Base-by-base conservation (phyloP, 2,329 filamentous ascomycete species). In the Bipolaris victoriae region DNA sequence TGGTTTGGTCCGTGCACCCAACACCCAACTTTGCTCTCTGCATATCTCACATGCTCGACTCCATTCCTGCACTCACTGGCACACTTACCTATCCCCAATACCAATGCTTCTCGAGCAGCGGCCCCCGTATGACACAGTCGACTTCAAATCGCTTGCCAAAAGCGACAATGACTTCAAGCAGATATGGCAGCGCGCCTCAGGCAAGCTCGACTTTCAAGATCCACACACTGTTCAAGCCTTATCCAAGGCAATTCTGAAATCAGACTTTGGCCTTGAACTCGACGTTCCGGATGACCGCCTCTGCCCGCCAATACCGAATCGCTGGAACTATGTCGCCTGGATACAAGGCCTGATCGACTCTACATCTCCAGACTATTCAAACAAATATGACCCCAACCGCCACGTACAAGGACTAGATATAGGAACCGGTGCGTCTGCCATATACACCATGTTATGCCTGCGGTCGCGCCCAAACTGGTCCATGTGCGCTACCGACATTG, bases 301-400 rank as follows among this genome's bases (percentile, higher is more conserved):
- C 0, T 98, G 94, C 71, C 95, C 94, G 11, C 91, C 93, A 1
- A 90, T 96, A 24, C 71, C 70, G 10, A 73, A 85, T 59, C 87
- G 92, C 48, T 88, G 96, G 75, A 95, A 94, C 70, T 99, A 99
- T 74, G 86, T 98, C 18, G 80, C 93, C 7, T 98, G 93, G 92
- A 80, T 98, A 1, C 92, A 96, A 68, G 82, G 84, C 3, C 83
- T 99, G 0, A 73, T 98, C 6, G 92, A 96, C 69, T 88, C 86
- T 1, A 89, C 88, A 0, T 78, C 79, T 9, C 77, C 79, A 15
- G 66, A 76, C 55, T 78, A 80, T 59, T 67, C 66, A 7, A 78
- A 82, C 44, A 80, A 79, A 0, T 88, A 76, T 58, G 66, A 70
- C 16, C 73, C 79, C 0, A 77, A 83, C 2, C 78, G 84, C n/a